A percentile compares a stretch with the other conserved stretches of the same genome.
These are phyloP conservation scores for Sphenostylis stenocarpa DNA, from an alignment of 306 rosid species.

Conservation along the genomic window DNA sequence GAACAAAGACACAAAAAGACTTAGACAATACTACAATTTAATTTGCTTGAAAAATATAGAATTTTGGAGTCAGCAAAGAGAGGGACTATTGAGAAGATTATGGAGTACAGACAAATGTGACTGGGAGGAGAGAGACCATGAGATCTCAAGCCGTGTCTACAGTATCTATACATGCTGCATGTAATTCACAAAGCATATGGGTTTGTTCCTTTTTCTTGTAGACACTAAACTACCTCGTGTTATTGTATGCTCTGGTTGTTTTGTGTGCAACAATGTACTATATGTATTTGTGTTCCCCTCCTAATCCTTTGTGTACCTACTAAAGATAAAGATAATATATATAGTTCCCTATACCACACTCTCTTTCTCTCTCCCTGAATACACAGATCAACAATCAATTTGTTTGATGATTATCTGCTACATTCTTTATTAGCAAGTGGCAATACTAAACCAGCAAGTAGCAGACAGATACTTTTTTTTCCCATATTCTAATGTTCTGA, in stretches of 20 bases:
- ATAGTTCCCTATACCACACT: background rate
- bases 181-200: background rate
- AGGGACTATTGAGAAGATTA: background rate
- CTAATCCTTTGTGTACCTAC: background rate
- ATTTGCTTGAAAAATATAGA: background rate
- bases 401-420: background rate
- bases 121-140: background rate
- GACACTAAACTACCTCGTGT: background rate
- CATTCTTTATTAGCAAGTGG: background rate
- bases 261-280: background rate
- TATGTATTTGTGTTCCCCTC: background rate
- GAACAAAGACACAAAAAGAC: constrained; percentile 12
- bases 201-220: background rate
- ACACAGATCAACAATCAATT: background rate
- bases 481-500: background rate
- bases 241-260: background rate
- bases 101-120: background rate
- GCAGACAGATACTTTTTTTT: background rate
- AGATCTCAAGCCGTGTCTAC: background rate
- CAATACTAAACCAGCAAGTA: background rate
- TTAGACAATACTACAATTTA: background rate
- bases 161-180: background rate
- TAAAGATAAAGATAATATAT: background rate
- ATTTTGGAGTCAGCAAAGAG: background rate
- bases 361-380: background rate